Evolutionary conservation across 2,329 filamentous ascomycete species (phyloP).

Genomic region (Fusarium chlamydosporum): DNA sequence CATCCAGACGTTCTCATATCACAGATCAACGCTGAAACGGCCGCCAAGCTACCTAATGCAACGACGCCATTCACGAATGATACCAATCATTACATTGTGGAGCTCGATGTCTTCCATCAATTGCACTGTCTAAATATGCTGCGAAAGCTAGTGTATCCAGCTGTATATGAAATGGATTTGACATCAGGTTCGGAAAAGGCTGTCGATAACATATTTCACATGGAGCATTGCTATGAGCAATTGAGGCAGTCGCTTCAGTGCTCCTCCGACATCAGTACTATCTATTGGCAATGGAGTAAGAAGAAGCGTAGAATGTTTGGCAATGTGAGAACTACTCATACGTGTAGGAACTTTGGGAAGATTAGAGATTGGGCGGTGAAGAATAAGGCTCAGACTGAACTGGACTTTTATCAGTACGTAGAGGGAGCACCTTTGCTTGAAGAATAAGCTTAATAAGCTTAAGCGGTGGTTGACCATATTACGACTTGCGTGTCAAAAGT

Average conservation of each 20-base stretch:
- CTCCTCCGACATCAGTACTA: conserved; percentile 10
- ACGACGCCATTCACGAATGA: conserved; percentile 21
- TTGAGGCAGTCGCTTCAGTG: conserved; percentile 18
- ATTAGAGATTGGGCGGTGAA: conserved; percentile 18
- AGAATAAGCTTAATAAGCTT: conserved; percentile 1
- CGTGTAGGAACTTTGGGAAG: conserved; percentile 18
- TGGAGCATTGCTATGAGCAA: conserved; percentile 24
- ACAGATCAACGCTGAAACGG: conserved; percentile 3
- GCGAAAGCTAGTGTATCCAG: conserved; percentile 12
- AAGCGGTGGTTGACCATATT: neutral
- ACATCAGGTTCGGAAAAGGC: conserved; percentile 14
- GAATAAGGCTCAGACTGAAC: conserved; percentile 12
- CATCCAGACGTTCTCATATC: conserved; percentile 8
- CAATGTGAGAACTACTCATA: conserved; percentile 17
- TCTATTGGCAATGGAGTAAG: conserved; percentile 20
- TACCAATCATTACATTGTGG: conserved; percentile 18
- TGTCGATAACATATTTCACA: conserved; percentile 16
- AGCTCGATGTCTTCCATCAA: conserved; percentile 21
- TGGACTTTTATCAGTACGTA: conserved; percentile 15
- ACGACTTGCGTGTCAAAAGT: no score
- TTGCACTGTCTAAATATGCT: conserved; percentile 19
- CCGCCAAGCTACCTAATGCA: conserved; percentile 10
- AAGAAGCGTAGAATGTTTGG: conserved; percentile 21
- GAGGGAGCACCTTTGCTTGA: conserved; percentile 6
- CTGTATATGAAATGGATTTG: conserved; percentile 12